These are phyloP conservation scores for Lentinula detonsa DNA, from an alignment of 768 basidiomycete species.

Conservation along the genomic window DNA sequence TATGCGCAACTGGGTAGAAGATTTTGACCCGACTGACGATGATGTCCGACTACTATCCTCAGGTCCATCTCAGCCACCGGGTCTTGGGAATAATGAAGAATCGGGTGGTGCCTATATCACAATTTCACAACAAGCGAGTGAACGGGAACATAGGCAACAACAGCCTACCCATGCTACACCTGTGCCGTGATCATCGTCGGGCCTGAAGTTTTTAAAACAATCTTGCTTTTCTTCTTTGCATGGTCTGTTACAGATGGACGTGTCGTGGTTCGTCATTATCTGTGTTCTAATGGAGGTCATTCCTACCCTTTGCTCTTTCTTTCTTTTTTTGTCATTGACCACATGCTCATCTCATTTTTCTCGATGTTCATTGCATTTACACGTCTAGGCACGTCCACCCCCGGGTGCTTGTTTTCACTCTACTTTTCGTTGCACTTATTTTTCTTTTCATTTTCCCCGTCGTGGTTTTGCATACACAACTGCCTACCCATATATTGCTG, in stretches of 20 bases:
- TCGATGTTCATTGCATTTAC: slow-evolving; percentile 8
- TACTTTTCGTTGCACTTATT: slow-evolving; percentile 20
- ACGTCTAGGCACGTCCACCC: slow-evolving; percentile 20
- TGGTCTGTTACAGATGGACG: slow-evolving; percentile 13
- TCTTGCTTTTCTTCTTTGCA: slow-evolving; percentile 14
- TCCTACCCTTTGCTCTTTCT: slow-evolving; percentile 12
- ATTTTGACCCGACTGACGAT: slow-evolving; percentile 61
- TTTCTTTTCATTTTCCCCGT: slow-evolving; percentile 10
- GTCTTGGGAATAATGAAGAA: slow-evolving; percentile 59
- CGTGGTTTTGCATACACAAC: slow-evolving; percentile 2
- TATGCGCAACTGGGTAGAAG: slow-evolving; percentile 73
- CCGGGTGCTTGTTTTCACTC: slow-evolving; percentile 17
- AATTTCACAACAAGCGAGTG: slow-evolving; percentile 73
- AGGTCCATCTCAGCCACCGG: slow-evolving; percentile 62
- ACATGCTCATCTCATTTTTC: slow-evolving; percentile 9
- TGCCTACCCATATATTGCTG: not conserved
- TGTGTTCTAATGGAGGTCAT: slow-evolving; percentile 15
- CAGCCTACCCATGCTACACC: slow-evolving; percentile 11
- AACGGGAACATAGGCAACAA: slow-evolving; percentile 52
- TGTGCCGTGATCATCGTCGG: slow-evolving; percentile 23
- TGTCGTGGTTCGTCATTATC: slow-evolving; percentile 10
- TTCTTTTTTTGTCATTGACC: not conserved
- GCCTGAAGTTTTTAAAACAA: not conserved
- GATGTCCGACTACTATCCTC: slow-evolving; percentile 51
- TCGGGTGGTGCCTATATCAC: slow-evolving; percentile 84